Evolutionary conservation across 2,329 filamentous ascomycete species (phyloP).

Genomic region (Cordyceps fumosorosea): DNA sequence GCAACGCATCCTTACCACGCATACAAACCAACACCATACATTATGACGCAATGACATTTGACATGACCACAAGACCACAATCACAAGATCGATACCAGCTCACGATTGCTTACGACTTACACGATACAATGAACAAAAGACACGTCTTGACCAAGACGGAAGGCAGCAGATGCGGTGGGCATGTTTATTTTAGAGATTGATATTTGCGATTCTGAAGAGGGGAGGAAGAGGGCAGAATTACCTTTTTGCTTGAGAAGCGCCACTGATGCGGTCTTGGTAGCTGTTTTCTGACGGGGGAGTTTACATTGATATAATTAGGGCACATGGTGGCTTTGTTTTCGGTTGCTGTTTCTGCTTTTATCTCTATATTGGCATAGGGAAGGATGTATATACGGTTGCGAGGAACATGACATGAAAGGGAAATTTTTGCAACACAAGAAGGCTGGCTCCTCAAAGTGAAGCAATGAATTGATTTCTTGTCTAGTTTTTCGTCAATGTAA

Average conservation of each 20-base stretch:
- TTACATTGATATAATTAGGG: not conserved
- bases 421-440: not conserved
- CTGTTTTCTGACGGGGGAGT: not conserved
- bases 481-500: not conserved
- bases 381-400: not conserved
- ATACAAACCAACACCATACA: not conserved
- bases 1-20: not conserved
- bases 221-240: not conserved
- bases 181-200: not conserved
- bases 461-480: not conserved
- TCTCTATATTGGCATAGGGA: not conserved
- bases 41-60: not conserved
- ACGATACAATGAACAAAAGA: slow-evolving; percentile 2
- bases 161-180: not conserved
- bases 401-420: not conserved
- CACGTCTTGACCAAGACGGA: not conserved
- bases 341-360: not conserved
- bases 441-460: slow-evolving; percentile 7
- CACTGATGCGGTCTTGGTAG: not conserved
- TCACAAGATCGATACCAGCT: not conserved
- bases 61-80: not conserved
- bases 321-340: not conserved
- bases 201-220: not conserved
- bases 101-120: slow-evolving; percentile 4
- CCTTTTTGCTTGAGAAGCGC: not conserved